Base-by-base conservation (phyloP, 495 filamentous ascomycete species). In the Hyaloscypha bicolor region DNA sequence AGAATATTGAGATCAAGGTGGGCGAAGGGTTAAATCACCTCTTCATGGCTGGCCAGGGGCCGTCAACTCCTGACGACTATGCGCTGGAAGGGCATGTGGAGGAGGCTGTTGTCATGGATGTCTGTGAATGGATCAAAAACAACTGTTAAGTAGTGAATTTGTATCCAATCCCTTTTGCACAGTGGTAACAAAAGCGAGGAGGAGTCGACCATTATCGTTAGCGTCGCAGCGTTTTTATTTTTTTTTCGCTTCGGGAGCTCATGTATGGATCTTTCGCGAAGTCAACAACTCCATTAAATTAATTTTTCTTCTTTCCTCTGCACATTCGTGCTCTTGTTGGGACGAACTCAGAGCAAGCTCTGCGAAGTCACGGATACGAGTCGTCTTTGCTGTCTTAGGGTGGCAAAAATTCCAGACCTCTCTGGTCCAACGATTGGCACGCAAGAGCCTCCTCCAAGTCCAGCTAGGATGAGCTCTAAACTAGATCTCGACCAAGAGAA, bases 81-180 rank as follows among this genome's bases (percentile, higher is more conserved):
- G 16, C 32, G 2, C 16, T 55, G 32, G 62, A 55, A 11, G 62
- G 48, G 19, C 62, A 64, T 56, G 62, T 61, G 5, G 59, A 61
- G 39, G 62, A 64, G n/a, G 29, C n/a, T 35, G 48, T 51, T 21
- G 30, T 61, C 30, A 21, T 11, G 9, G 59, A 31, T 39, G 22
- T 19, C 32, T 61, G n/a, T 61, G 59, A 21, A 21, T 61, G 53
- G 51, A 56, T 56, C 53, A 56, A 56, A n/a, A 32, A 56, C 6
- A 53, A 3, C 35, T 12, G 6, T 6, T 37, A 37, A 12, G 35
- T 14, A 19, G 42, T 14, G 42, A 25, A 25, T 25, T 25, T 25
- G 25, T 25, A 25, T 25, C 25, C 25, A 25, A 25, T 2, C 2
- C 25, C 42, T 14, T 14, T 19, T 48, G 42, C 4, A 19, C 4